These are phyloP conservation scores for Sporothrix mexicana DNA, from an alignment of 2,329 filamentous ascomycete genomes.

Conservation along the genomic window DNA sequence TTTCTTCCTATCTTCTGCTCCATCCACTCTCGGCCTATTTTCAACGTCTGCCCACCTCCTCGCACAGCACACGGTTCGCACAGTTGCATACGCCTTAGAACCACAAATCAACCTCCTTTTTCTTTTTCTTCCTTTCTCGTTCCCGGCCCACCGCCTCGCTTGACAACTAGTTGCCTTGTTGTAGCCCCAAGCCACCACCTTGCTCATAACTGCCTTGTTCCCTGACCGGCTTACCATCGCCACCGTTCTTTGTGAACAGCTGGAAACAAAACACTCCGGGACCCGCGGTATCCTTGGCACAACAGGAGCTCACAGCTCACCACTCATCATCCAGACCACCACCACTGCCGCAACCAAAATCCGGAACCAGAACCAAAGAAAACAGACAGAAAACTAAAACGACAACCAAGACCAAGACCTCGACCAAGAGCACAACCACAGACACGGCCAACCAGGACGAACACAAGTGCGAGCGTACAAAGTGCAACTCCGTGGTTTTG, in stretches of 20 bases:
- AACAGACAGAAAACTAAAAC: not conserved
- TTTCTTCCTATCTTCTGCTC: not conserved
- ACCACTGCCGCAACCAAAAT: constrained; percentile 1
- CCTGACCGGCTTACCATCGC: constrained; percentile 17
- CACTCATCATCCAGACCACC: not conserved
- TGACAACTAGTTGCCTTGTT: not conserved
- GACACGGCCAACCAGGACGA: not conserved
- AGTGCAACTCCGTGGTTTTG: not conserved
- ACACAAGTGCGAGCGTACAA: not conserved
- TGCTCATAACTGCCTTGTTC: constrained; percentile 2
- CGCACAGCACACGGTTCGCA: constrained; percentile 4
- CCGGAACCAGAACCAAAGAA: not conserved
- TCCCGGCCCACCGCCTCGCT: not conserved
- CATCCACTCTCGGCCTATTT: not conserved
- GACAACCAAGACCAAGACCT: not conserved
- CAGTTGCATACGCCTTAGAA: constrained; percentile 1
- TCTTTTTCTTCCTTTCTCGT: constrained; percentile 20
- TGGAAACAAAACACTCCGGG: not conserved
- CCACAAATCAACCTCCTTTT: constrained; percentile 18
- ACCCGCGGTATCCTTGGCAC: constrained; percentile 8
- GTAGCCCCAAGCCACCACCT: too few species aligned
- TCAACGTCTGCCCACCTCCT: constrained; percentile 5
- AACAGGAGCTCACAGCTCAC: not conserved
- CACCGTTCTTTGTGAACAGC: not conserved
- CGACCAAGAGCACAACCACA: constrained; percentile 10